Evolutionary conservation across 1,284 basidiomycete genomes (phyloP).

Genomic region (Rhodotorula mucilaginosa): DNA sequence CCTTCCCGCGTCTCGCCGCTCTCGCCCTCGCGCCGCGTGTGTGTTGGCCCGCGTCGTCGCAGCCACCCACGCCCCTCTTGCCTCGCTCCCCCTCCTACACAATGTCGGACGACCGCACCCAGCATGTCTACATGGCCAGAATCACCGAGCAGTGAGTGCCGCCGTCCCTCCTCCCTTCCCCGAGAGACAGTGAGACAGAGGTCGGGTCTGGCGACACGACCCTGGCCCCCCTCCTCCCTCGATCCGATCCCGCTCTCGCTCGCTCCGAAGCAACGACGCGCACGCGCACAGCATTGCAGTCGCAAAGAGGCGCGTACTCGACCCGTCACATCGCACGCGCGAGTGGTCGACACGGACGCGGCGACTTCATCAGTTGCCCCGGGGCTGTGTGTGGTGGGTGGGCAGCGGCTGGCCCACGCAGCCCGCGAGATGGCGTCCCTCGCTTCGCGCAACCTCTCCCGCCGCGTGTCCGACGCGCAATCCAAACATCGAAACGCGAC

Average conservation of each 20-base stretch:
- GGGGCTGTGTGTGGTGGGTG: too few species aligned
- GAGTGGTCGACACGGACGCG: too few species aligned
- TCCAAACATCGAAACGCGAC: background rate
- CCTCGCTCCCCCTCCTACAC: too few species aligned
- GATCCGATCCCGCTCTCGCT: background rate
- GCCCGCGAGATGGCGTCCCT: background rate
- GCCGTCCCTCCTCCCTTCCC: background rate
- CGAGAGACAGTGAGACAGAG: background rate
- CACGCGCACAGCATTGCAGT: background rate
- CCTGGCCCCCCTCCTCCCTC: background rate
- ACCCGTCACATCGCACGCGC: too few species aligned
- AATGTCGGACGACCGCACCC: conserved; percentile 20
- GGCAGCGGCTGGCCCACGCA: background rate
- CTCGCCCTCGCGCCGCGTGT: too few species aligned
- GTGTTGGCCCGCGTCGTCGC: background rate
- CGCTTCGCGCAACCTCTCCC: background rate
- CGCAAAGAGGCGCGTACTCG: too few species aligned
- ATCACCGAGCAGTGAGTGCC: conserved; percentile 37
- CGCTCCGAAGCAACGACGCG: background rate
- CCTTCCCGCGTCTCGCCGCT: too few species aligned
- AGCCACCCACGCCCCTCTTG: background rate
- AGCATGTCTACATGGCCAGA: conserved; percentile 40
- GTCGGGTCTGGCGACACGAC: conserved; percentile 4
- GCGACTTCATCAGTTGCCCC: too few species aligned
- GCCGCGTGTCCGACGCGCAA: background rate